Conservation (phyloP, 768 basidiomycete species). For the Podaxis sp. region DNA sequence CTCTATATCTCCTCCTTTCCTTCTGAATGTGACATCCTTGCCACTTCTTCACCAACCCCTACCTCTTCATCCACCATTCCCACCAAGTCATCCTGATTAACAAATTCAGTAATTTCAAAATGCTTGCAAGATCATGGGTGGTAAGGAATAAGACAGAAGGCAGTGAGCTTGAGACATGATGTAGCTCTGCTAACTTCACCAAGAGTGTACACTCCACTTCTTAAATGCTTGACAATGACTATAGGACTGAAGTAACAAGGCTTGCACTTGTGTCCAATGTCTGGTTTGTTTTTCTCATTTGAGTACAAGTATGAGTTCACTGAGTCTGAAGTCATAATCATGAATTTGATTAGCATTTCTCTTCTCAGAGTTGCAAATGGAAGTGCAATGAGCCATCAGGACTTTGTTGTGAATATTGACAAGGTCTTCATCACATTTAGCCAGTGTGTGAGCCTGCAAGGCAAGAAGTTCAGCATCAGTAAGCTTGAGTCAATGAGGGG, state of each 20-base stretch:
- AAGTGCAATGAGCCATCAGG: no score
- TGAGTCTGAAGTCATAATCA: conserved; percentile 27
- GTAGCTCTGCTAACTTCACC: conserved; percentile 27
- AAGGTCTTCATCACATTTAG: no score
- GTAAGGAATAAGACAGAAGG: conserved; percentile 29
- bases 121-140: conserved; percentile 11
- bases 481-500: no score
- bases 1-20: no score
- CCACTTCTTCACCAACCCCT: no score
- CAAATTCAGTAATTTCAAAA: conserved; percentile 9
- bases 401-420: no score
- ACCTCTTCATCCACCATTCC: no score
- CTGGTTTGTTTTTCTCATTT: conserved; percentile 33
- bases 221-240: conserved; percentile 27
- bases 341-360: conserved; percentile 21
- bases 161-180: conserved; percentile 21
- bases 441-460: no score
- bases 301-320: conserved; percentile 33
- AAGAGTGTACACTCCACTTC: conserved; percentile 27
- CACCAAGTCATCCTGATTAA: neutral
- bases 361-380: no score
- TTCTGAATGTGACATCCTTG: no score
- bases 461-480: no score
- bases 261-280: conserved; percentile 28
- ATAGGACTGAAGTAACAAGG: conserved; percentile 35